A percentile compares a stretch with the other conserved stretches of the same genome.
These are phyloP conservation scores for Westerdykella aurantiaca DNA, from an alignment of 2,329 filamentous ascomycete genomes.

Conservation along the genomic window DNA sequence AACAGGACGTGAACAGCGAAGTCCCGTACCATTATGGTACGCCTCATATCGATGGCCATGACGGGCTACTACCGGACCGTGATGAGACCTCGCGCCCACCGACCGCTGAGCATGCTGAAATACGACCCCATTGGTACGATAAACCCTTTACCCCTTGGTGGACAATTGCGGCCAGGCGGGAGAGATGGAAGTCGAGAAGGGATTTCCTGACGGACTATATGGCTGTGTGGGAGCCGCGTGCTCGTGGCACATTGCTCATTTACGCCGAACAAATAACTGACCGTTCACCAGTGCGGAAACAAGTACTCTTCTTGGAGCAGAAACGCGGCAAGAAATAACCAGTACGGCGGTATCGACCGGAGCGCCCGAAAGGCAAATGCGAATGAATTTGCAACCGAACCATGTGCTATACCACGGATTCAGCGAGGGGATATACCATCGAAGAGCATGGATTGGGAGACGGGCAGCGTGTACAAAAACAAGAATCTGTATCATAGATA, in stretches of 20 bases:
- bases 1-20: slow-evolving; percentile 55
- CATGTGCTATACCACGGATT: not conserved
- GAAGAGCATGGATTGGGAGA: not conserved
- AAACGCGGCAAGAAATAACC: slow-evolving; percentile 64
- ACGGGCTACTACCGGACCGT: slow-evolving; percentile 96
- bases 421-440: not conserved
- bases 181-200: not conserved
- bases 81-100: slow-evolving; percentile 69
- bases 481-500: too few species aligned
- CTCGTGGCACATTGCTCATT: not conserved
- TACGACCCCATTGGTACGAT: slow-evolving; percentile 89
- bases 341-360: too few species aligned
- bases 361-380: not conserved
- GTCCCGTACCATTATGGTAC: slow-evolving; percentile 86
- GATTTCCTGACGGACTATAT: not conserved
- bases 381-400: not conserved
- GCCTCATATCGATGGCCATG: slow-evolving; percentile 96
- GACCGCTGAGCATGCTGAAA: slow-evolving; percentile 94
- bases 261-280: not conserved
- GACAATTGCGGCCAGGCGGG: not conserved
- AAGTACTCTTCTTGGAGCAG: slow-evolving; percentile 91
- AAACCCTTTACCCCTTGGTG: not conserved
- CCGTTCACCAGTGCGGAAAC: slow-evolving; percentile 66
- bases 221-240: not conserved
- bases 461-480: too few species aligned